Evolutionary conservation across 768 basidiomycete genomes (phyloP), one percentile per base, ranked within the genome.

Genomic region (Holtermannia corniformis): DNA sequence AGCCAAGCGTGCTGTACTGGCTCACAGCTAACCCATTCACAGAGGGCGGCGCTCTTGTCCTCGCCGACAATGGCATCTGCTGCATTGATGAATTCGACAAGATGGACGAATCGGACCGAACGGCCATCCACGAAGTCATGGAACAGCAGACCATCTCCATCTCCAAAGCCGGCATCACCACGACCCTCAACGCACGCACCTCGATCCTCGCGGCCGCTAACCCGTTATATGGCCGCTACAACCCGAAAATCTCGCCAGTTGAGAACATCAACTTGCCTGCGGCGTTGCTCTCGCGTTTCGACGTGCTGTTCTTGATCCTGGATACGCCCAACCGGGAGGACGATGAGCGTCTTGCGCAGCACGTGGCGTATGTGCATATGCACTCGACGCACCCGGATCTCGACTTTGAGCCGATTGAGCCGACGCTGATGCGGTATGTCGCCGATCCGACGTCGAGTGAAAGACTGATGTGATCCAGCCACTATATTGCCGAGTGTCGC

Each of bases 21-120:
- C 49, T 57, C 49, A 57, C 16, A n/a, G 41, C 32, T 58, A 21
- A 28, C 25, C 42, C 5, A 26, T 5, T 27, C 26, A 45, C 73
- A 96, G 95, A 99, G 88, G 95, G 95, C 3, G 95, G 95, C 24
- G 95, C 95, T n/a, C 81, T 99, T 49, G 95, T 99, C 14, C 81
- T 99, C 44, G 93, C 95, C 11, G 95, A 99, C 73, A 99, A 99
- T 60, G 95, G 95, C 24, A 99, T 99, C 65, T 96, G 92, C 76
- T 97, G 93, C 73, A 99, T 99, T 58, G 95, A 99, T 61, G 95
- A 99, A 70, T 99, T 99, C 68, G 95, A 99, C 76, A 97, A 99
- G 73, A 99, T 99, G 95, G 95, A 97, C 61, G 95, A 99, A 74
- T 73, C 88, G 0, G 95, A 97, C 72, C 79, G 95, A 61, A 97